Percentiles rank a stretch among this genome's conserved stretches.
Conservation (phyloP, 192 early-diverging fungal genomes). For the Entomortierella parvispora region DNA sequence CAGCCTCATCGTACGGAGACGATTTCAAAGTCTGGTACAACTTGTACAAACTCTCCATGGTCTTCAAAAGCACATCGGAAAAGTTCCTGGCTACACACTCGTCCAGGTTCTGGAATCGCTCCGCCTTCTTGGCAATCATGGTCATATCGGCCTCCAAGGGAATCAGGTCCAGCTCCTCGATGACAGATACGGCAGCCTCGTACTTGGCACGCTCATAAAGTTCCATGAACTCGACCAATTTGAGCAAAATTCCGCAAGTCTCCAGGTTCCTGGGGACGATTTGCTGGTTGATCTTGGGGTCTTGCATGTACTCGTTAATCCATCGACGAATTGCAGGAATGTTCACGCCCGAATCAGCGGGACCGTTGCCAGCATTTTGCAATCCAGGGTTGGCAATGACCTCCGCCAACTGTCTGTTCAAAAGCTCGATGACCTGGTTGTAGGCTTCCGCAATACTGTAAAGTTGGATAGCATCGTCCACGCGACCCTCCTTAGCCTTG, state of each 20-base stretch:
- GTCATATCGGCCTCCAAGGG: constrained; percentile 69
- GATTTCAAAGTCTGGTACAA: constrained; percentile 68
- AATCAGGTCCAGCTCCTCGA: constrained; percentile 70
- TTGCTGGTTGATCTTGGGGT: constrained; percentile 39
- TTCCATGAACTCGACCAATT: constrained; percentile 69
- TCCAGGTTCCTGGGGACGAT: constrained; percentile 37
- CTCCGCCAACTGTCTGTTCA: constrained; percentile 78
- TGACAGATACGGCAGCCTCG: constrained; percentile 67
- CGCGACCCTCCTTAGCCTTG: constrained; percentile 73
- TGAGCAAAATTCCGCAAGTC: constrained; percentile 67
- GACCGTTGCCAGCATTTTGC: constrained; percentile 4
- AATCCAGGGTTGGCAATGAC: constrained; percentile 51
- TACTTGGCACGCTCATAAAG: constrained; percentile 63
- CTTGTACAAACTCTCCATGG: constrained; percentile 74
- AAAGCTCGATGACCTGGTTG: constrained; percentile 76
- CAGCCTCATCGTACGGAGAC: constrained; percentile 57
- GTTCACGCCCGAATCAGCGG: constrained; percentile 26
- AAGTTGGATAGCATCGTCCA: constrained; percentile 79
- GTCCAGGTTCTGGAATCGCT: constrained; percentile 72
- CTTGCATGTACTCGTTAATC: constrained; percentile 25
- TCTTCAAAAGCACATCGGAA: constrained; percentile 77
- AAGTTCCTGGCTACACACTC: constrained; percentile 78
- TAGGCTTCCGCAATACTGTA: constrained; percentile 77
- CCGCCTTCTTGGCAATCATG: constrained; percentile 67
- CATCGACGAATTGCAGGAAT: constrained; percentile 21